A percentile compares a stretch with the other conserved stretches of the same genome.
These are phyloP conservation scores for Parafenestella ontariensis DNA, from an alignment of 2,329 filamentous ascomycete genomes.

Conservation along the genomic window DNA sequence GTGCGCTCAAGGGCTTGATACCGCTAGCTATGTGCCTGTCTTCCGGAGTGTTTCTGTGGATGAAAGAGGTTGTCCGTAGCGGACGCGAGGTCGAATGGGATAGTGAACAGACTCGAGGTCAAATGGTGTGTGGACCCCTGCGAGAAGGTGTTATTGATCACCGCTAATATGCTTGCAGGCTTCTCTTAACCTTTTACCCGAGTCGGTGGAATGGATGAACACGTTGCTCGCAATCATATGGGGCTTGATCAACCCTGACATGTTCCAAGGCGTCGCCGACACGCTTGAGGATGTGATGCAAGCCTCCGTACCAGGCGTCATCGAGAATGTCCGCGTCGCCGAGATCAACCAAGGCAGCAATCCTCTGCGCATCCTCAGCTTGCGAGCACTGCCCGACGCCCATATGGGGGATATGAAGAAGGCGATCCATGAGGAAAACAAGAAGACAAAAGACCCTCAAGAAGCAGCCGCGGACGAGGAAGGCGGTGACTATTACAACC, in stretches of 20 bases:
- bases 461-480: slow-evolving; percentile 89
- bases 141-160: neutral
- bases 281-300: slow-evolving; percentile 97
- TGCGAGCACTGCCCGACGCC: slow-evolving; percentile 82
- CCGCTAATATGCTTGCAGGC: slow-evolving; percentile 57
- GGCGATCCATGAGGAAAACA: slow-evolving; percentile 78
- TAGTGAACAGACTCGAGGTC: slow-evolving; percentile 82
- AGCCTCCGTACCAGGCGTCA: slow-evolving; percentile 86
- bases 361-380: slow-evolving; percentile 83
- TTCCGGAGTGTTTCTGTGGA: slow-evolving; percentile 86
- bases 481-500: slow-evolving; percentile 89
- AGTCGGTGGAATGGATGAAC: slow-evolving; percentile 95
- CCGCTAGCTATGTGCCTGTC: slow-evolving; percentile 74
- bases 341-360: slow-evolving; percentile 95
- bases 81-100: slow-evolving; percentile 87
- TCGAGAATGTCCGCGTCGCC: slow-evolving; percentile 93
- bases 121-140: slow-evolving; percentile 62
- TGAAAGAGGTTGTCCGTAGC: slow-evolving; percentile 83
- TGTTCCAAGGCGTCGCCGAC: slow-evolving; percentile 92
- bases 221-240: slow-evolving; percentile 83
- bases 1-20: slow-evolving; percentile 76
- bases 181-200: slow-evolving; percentile 86
- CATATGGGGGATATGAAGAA: slow-evolving; percentile 84
- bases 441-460: slow-evolving; percentile 82
- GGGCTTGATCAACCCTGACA: slow-evolving; percentile 92